A percentile compares a stretch with the other conserved stretches of the same genome.
phyloP scores from a whole-genome alignment of 768 basidiomycete genomes.

The Serendipita indica region DNA sequence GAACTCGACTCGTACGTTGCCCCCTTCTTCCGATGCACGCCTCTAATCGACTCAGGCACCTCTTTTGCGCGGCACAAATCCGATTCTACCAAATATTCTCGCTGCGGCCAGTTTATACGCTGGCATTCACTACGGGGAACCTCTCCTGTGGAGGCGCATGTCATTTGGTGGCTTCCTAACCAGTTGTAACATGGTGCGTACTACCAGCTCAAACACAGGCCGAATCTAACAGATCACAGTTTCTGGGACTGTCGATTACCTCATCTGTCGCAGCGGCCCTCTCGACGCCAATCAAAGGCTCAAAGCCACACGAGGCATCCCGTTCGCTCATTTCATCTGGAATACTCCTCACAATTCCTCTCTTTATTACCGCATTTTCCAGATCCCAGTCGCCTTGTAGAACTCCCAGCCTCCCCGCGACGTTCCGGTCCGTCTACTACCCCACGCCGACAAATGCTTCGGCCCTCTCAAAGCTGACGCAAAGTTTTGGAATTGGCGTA shows the following conservation, averaged over 20 bases:
- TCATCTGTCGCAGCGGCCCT: neutral
- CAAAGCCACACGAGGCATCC: neutral
- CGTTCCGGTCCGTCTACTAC: conserved; percentile 37
- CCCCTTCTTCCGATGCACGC: neutral
- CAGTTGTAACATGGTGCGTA: conserved; percentile 11
- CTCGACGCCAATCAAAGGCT: neutral
- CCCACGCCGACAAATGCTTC: conserved; percentile 34
- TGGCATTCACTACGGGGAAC: neutral
- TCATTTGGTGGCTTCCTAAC: neutral
- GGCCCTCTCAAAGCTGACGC: conserved; percentile 34
- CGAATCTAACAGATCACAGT: neutral
- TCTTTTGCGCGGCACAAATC: neutral
- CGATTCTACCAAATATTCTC: neutral
- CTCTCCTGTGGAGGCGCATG: neutral
- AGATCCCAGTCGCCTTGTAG: neutral
- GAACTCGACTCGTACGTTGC: neutral
- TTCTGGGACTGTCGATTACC: neutral
- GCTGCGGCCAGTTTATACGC: neutral
- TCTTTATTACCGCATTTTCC: neutral
- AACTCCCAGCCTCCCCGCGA: conserved; percentile 12
- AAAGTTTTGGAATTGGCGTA: conserved; percentile 40
- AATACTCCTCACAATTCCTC: neutral
- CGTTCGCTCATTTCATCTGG: neutral
- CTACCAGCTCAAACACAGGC: too few species aligned
- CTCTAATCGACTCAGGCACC: neutral